These are phyloP conservation scores for Diaporthe sp. DNA, from an alignment of 2,329 filamentous ascomycete genomes.

Conservation along the genomic window DNA sequence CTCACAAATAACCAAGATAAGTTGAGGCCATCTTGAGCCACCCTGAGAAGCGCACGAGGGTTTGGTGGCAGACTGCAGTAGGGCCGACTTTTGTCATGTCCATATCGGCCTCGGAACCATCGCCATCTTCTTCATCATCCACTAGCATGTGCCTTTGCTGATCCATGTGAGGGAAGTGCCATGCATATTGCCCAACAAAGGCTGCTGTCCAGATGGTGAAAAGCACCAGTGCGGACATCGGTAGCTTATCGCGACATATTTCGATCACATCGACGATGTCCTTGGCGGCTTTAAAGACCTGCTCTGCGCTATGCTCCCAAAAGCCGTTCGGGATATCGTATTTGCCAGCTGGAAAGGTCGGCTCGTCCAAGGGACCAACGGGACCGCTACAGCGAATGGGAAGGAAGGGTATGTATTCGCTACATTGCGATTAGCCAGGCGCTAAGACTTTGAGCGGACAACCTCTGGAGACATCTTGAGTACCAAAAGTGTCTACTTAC, in stretches of 20 bases:
- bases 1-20: slow-evolving; percentile 65
- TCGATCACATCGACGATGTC: slow-evolving; percentile 76
- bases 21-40: slow-evolving; percentile 70
- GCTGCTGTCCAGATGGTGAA: slow-evolving; percentile 78
- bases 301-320: slow-evolving; percentile 73
- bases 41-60: slow-evolving; percentile 65
- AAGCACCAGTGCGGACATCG: slow-evolving; percentile 76
- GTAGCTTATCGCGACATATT: slow-evolving; percentile 72
- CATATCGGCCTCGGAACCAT: slow-evolving; percentile 43
- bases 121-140: slow-evolving; percentile 53
- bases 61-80: slow-evolving; percentile 63
- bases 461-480: background rate
- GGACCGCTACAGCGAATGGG: slow-evolving; percentile 67
- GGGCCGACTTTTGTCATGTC: slow-evolving; percentile 56
- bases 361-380: slow-evolving; percentile 70
- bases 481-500: slow-evolving; percentile 14
- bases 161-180: slow-evolving; percentile 79
- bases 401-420: slow-evolving; percentile 76
- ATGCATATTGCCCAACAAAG: slow-evolving; percentile 76
- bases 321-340: slow-evolving; percentile 63
- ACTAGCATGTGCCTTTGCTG: slow-evolving; percentile 65
- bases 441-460: background rate
- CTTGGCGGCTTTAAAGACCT: slow-evolving; percentile 73
- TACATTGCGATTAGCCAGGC: slow-evolving; percentile 17
- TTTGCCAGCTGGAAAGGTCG: slow-evolving; percentile 63